A percentile compares a stretch with the other conserved stretches of the same genome.
These are phyloP conservation scores for Corchorus olitorius DNA, from an alignment of 345 rosid genomes.

Conservation along the genomic window DNA sequence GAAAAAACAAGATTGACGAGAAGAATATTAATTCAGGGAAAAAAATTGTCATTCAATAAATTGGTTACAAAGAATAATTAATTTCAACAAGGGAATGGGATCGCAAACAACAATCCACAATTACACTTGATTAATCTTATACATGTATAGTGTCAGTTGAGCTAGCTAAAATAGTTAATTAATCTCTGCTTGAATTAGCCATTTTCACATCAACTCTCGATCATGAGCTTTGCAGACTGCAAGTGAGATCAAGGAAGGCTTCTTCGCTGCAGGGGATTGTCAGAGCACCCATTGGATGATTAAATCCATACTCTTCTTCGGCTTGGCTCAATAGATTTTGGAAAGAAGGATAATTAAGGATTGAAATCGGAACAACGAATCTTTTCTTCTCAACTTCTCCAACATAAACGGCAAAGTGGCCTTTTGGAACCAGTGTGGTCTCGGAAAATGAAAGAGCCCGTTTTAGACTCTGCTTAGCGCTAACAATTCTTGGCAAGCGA, in stretches of 20 bases:
- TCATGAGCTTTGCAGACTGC: slow-evolving; percentile 29
- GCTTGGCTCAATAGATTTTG: slow-evolving; percentile 47
- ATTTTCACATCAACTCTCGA: neutral
- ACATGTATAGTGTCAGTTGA: no score
- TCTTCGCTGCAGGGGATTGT: slow-evolving; percentile 62
- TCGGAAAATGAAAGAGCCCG: neutral
- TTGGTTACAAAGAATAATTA: no score
- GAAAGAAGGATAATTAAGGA: slow-evolving; percentile 43
- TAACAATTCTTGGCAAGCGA: no score
- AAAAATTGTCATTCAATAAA: no score
- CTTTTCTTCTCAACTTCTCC: no score
- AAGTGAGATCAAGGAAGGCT: slow-evolving; percentile 40
- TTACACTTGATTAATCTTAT: no score
- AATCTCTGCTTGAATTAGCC: neutral
- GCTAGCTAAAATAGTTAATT: no score
- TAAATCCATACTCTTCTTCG: slow-evolving; percentile 54
- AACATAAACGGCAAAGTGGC: slow-evolving; percentile 53
- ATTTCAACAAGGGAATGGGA: no score
- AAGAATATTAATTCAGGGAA: no score
- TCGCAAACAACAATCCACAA: no score
- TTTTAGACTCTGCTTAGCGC: no score
- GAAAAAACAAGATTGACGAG: no score
- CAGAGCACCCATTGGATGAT: slow-evolving; percentile 58
- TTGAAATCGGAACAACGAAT: slow-evolving; percentile 48
- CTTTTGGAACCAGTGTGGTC: slow-evolving; percentile 35